Conservation (phyloP, 495 filamentous ascomycete species). For the Penicillium odoratum region DNA sequence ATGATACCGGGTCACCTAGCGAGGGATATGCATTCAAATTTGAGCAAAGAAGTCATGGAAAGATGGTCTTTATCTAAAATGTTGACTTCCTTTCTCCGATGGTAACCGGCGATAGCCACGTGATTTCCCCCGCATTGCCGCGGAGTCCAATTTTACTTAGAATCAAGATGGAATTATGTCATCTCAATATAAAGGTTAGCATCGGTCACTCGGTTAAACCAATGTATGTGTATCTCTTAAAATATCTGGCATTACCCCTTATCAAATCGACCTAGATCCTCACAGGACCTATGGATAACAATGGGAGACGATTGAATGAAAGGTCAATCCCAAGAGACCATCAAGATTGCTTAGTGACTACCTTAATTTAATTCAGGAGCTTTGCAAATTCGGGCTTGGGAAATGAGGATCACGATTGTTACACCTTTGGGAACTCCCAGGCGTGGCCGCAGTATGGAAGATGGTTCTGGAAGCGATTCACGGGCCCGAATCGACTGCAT, state of each 20-base stretch:
- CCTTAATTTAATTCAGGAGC: no score
- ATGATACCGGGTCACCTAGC: conserved; percentile 25
- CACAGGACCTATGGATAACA: no score
- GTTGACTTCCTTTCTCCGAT: conserved; percentile 32
- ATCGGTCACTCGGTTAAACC: background rate
- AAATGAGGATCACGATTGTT: no score
- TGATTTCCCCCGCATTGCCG: conserved; percentile 28
- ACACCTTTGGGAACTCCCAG: no score
- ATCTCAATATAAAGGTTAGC: background rate
- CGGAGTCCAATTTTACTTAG: background rate
- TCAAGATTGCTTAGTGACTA: no score
- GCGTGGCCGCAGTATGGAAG: no score
- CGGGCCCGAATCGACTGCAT: no score
- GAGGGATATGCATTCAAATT: conserved; percentile 3
- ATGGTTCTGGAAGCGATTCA: no score
- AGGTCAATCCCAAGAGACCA: no score
- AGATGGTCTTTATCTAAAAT: conserved; percentile 22
- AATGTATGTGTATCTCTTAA: background rate
- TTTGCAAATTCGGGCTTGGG: no score
- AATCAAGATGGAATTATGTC: background rate
- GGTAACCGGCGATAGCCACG: conserved; percentile 44
- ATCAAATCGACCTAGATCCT: background rate
- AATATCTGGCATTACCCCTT: no score
- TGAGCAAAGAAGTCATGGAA: conserved; percentile 9
- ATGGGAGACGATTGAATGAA: no score